A percentile compares a stretch with the other conserved stretches of the same genome.
Conservation (phyloP, 176 grass and related monocot species). For the Raddia distichophylla region DNA sequence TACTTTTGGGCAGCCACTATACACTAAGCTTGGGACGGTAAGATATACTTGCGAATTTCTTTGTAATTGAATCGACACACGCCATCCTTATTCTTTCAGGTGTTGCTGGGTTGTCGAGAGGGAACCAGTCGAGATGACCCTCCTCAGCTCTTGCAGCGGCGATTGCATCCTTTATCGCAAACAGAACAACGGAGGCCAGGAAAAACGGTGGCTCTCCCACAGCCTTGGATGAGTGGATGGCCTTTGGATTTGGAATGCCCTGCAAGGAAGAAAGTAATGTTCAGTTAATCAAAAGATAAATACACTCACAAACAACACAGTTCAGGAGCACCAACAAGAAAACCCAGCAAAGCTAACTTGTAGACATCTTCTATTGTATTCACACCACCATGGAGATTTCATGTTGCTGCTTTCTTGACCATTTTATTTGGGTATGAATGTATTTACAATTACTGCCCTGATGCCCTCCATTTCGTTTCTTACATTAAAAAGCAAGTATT, state of each 20-base stretch:
- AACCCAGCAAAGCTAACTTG: not conserved
- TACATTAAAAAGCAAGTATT: not conserved
- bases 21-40: constrained; percentile 90
- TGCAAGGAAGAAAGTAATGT: constrained; percentile 31
- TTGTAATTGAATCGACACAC: constrained; percentile 75
- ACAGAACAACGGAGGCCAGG: constrained; percentile 72
- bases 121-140: constrained; percentile 75
- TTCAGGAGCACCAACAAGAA: not conserved
- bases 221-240: constrained; percentile 91
- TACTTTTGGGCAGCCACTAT: constrained; percentile 26
- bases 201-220: constrained; percentile 97
- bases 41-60: constrained; percentile 61
- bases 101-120: constrained; percentile 82
- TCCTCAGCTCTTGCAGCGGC: constrained; percentile 66
- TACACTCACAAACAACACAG: not conserved
- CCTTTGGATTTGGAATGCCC: constrained; percentile 76
- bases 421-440: not conserved
- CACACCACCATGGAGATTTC: constrained; percentile 4
- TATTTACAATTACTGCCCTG: not conserved
- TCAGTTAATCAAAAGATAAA: constrained; percentile 19
- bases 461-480: not conserved
- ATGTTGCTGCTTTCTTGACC: not conserved
- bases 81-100: constrained; percentile 97
- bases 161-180: constrained; percentile 93
- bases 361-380: not conserved